Evolutionary conservation across 202 grass and related monocot genomes (phyloP), one percentile per base, ranked within the genome.

Genomic region (Elaeis oleifera): DNA sequence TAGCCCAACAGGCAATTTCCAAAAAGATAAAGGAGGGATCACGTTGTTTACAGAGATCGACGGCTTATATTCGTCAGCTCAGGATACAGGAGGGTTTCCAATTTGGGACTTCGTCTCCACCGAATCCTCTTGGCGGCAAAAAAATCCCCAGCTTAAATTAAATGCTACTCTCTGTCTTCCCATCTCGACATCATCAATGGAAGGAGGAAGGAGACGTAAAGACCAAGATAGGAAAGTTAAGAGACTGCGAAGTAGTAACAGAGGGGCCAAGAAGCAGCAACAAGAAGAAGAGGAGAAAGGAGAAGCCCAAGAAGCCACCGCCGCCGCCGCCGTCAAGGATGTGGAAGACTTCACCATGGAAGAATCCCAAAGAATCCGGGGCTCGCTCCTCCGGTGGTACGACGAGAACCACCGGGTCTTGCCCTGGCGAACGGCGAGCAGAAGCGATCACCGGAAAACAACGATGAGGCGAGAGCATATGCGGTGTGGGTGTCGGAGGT

Each of bases 401-500:
- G 91, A 89, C 60, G 59, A 56, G 31, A 77, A 85, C 74, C 79
- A 64, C 28, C 81, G 91, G 19, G 79, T 76, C 49, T 82, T 96
- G 15, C 91, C 91, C 23, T 96, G 91, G 91, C 79, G 91, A 48
- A 72, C 51, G 56, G 71, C 70, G 59, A 51, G 27, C 52, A 49
- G 39, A 13, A 53, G 36, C 9, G 60, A 49, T 4, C 25, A 57
- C 36, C 78, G 9, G n/a, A 18, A 20, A 65, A 66, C 0, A 39
- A 61, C 8, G 64, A 53, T 6, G 74, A 86, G 48, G 79, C 82
- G 55, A 74, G 91, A 54, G 91, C 91, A 15, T 96, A 96, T 52
- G 84, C 80, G 49, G 92, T 96, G 48, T 96, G 92, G 91, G 91
- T 96, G 31, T 90, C 87, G 75, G 87, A 96, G 72, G 77, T 96